Conservation (phyloP, 1,284 basidiomycete species). For the Sanghuangporus weigelae region DNA sequence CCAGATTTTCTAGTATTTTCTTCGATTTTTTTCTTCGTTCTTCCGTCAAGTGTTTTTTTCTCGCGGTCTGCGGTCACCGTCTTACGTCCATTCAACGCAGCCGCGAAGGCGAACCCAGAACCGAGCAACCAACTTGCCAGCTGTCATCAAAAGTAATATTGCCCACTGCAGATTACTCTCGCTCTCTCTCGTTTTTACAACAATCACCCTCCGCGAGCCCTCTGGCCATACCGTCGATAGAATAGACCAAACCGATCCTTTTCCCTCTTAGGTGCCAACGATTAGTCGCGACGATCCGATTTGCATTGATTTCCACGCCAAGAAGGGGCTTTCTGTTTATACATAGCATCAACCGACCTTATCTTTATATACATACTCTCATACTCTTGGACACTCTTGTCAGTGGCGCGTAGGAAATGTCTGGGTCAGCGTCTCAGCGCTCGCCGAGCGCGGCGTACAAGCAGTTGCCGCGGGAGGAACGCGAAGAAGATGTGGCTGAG, state of each 20-base stretch:
- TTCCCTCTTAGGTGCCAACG: neutral
- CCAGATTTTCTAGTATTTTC: neutral
- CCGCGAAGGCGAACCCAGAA: neutral
- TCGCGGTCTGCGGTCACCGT: neutral
- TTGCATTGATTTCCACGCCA: neutral
- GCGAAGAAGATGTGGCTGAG: slow-evolving; percentile 48
- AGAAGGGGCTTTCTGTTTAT: no score
- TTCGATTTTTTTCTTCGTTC: neutral
- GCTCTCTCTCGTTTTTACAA: neutral
- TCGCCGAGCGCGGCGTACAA: slow-evolving; percentile 13
- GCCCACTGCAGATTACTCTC: neutral
- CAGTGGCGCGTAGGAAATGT: neutral
- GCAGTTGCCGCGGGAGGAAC: slow-evolving; percentile 8
- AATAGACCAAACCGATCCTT: neutral
- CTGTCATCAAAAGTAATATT: neutral
- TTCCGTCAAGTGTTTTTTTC: neutral
- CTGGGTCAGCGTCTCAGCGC: slow-evolving; percentile 10
- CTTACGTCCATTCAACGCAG: neutral
- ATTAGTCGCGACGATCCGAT: neutral
- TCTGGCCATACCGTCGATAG: no score
- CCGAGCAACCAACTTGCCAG: slow-evolving; percentile 1
- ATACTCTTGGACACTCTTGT: neutral
- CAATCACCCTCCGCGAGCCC: no score
- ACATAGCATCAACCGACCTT: no score
- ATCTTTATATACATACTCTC: no score